phyloP scores from a whole-genome alignment of 371 early-diverging fungal species.

The Globomyces sp. region DNA sequence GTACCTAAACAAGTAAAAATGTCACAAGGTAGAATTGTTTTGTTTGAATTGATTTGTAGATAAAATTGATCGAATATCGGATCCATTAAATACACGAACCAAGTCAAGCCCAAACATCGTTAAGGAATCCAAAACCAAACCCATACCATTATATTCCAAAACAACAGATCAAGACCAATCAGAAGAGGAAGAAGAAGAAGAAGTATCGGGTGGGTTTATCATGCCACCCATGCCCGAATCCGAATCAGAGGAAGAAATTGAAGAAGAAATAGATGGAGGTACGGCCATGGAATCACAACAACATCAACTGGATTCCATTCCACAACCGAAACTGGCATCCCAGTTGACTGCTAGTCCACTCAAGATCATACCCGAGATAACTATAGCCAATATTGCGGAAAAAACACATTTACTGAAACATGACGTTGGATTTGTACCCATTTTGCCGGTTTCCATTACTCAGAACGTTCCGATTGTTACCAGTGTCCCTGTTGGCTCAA shows the following conservation, averaged over 20 bases:
- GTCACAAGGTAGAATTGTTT: too few species aligned
- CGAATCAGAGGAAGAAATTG: neutral
- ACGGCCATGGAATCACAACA: neutral
- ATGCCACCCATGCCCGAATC: neutral
- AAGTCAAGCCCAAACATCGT: neutral
- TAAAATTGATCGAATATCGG: neutral
- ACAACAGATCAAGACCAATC: slow-evolving; percentile 5
- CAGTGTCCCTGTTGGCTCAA: neutral
- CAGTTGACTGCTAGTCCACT: too few species aligned
- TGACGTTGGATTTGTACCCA: neutral
- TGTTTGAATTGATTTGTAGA: neutral
- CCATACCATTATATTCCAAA: neutral
- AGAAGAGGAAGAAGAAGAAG: slow-evolving; percentile 11
- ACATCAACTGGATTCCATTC: too few species aligned
- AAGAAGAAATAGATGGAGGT: slow-evolving; percentile 6
- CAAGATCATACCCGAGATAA: neutral
- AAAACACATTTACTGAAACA: neutral
- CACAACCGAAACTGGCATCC: too few species aligned
- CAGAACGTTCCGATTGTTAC: slow-evolving; percentile 2
- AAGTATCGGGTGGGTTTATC: slow-evolving; percentile 1
- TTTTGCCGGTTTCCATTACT: neutral
- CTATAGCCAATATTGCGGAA: neutral
- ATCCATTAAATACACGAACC: neutral
- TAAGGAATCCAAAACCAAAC: slow-evolving; percentile 1
- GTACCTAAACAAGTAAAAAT: too few species aligned